Conservation (phyloP, 2,329 filamentous ascomycete genomes). For the Metarhizium robertsii region DNA sequence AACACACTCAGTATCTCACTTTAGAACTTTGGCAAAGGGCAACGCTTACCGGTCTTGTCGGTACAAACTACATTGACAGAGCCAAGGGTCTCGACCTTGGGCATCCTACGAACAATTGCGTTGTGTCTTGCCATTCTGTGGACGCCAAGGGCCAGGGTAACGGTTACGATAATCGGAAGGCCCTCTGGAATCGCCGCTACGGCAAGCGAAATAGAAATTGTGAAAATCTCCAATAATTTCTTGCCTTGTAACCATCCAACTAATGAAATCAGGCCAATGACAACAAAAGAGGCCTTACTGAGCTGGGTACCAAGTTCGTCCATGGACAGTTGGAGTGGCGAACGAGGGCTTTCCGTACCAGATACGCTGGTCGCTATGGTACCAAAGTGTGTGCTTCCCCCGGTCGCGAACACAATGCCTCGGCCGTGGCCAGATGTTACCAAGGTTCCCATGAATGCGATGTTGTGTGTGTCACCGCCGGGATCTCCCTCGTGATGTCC, state of each 20-base stretch:
- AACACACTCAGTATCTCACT: not conserved
- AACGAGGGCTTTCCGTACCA: constrained; percentile 90
- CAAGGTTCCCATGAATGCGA: constrained; percentile 96
- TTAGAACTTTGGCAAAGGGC: not conserved
- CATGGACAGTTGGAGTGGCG: constrained; percentile 92
- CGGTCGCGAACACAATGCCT: constrained; percentile 94
- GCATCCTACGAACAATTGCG: constrained; percentile 90
- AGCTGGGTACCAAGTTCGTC: constrained; percentile 93
- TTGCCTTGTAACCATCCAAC: constrained; percentile 88
- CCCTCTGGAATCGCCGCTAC: constrained; percentile 96
- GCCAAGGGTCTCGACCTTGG: constrained; percentile 92
- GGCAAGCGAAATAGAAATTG: constrained; percentile 91
- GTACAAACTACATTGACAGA: constrained; percentile 99
- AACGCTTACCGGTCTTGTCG: constrained; percentile 72
- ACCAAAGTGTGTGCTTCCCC: constrained; percentile 87
- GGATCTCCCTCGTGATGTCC: constrained; percentile 47
- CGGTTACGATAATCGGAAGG: constrained; percentile 94
- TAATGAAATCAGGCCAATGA: constrained; percentile 87
- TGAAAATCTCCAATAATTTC: constrained; percentile 86
- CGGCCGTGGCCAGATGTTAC: constrained; percentile 93
- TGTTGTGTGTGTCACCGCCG: constrained; percentile 72
- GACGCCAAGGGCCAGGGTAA: constrained; percentile 88
- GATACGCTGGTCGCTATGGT: constrained; percentile 91
- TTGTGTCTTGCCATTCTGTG: constrained; percentile 92
- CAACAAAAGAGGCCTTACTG: constrained; percentile 91